phyloP scores from a whole-genome alignment of 306 rosid genomes.

The Arachis hypogaea region DNA sequence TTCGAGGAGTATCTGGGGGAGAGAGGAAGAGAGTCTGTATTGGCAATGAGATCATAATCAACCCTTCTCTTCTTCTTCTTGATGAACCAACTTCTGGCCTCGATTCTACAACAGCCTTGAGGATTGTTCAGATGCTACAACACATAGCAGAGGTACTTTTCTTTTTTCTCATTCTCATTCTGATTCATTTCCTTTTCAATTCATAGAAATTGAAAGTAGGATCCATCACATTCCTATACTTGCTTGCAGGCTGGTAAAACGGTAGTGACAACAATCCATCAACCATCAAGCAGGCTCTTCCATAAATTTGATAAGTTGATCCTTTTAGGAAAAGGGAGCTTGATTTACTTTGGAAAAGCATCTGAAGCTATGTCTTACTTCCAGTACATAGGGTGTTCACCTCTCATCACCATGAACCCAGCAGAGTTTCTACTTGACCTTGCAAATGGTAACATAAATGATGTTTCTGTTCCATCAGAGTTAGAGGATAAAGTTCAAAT shows the following conservation, averaged over 20 bases:
- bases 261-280: slow-evolving; percentile 93
- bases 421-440: slow-evolving; percentile 95
- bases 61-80: slow-evolving; percentile 90
- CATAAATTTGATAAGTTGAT: slow-evolving; percentile 93
- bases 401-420: slow-evolving; percentile 95
- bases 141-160: slow-evolving; percentile 83
- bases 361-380: slow-evolving; percentile 81
- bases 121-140: slow-evolving; percentile 90
- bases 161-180: neutral
- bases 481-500: slow-evolving; percentile 76
- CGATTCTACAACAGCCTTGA: slow-evolving; percentile 96
- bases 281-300: slow-evolving; percentile 95
- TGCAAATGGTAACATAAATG: slow-evolving; percentile 86
- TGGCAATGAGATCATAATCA: slow-evolving; percentile 87
- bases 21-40: slow-evolving; percentile 97
- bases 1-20: slow-evolving; percentile 94
- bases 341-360: slow-evolving; percentile 94
- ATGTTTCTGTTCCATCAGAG: slow-evolving; percentile 91
- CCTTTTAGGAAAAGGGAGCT: slow-evolving; percentile 91
- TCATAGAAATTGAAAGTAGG: slow-evolving; percentile 1
- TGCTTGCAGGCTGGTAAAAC: slow-evolving; percentile 88
- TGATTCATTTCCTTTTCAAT: neutral
- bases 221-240: slow-evolving; percentile 14
- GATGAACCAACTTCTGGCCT: slow-evolving; percentile 98
- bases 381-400: slow-evolving; percentile 80